phyloP scores from a whole-genome alignment of 176 grass and related monocot genomes.

The Typha latifolia region DNA sequence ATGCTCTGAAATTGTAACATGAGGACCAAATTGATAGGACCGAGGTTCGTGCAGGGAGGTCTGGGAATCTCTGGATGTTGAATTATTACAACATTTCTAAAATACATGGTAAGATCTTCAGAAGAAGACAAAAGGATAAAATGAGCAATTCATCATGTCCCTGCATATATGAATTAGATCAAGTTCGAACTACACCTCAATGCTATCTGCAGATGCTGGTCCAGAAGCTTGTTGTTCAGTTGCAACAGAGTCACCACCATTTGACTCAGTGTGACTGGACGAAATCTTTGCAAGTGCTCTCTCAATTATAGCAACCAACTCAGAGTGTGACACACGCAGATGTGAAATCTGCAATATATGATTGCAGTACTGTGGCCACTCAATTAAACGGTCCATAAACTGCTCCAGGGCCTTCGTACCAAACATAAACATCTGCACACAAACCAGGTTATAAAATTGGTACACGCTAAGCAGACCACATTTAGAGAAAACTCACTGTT shows the following conservation, averaged over 20 bases:
- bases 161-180: background rate
- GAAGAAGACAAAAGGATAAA: no score
- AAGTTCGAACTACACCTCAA: constrained; percentile 68
- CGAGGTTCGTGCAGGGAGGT: no score
- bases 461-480: no score
- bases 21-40: no score
- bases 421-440: constrained; percentile 93
- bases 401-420: constrained; percentile 82
- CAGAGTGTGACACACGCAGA: constrained; percentile 76
- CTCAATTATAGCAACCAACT: constrained; percentile 74
- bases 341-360: constrained; percentile 98
- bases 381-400: constrained; percentile 85
- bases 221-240: constrained; percentile 60
- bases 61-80: no score
- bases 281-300: constrained; percentile 76
- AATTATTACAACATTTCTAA: no score
- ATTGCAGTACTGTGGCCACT: constrained; percentile 95
- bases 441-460: constrained; percentile 14
- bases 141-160: no score
- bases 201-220: constrained; percentile 48
- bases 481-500: background rate
- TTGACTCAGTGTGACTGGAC: constrained; percentile 83
- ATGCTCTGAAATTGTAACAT: no score
- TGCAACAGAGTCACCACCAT: constrained; percentile 34
- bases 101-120: no score